These are phyloP conservation scores for Moelleriella libera DNA, from an alignment of 2,329 filamentous ascomycete species.

Conservation along the genomic window DNA sequence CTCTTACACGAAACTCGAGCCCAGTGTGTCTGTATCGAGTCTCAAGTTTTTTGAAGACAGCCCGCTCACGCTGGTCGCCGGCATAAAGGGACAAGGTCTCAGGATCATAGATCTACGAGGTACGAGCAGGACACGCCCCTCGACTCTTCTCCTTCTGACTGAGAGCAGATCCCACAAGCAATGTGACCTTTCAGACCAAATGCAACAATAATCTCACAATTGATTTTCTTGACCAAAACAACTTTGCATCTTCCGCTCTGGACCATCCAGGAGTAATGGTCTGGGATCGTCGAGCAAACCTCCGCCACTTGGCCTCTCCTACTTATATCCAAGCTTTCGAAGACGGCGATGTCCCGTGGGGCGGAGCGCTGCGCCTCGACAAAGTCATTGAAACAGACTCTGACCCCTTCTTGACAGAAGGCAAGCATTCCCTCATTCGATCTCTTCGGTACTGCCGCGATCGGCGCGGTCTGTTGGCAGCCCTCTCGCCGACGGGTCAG, in stretches of 20 bases:
- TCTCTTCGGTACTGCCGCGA: constrained; percentile 50
- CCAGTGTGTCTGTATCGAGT: constrained; percentile 64
- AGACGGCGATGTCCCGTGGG: constrained; percentile 47
- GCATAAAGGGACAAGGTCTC: constrained; percentile 61
- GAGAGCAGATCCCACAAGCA: constrained; percentile 28
- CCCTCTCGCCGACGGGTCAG: constrained; percentile 49
- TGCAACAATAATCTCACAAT: constrained; percentile 62
- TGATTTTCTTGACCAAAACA: constrained; percentile 68
- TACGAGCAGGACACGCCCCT: constrained; percentile 17
- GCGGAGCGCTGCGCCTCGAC: constrained; percentile 43
- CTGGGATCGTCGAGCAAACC: constrained; percentile 60
- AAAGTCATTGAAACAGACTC: constrained; percentile 41
- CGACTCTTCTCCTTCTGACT: background rate
- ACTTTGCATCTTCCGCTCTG: constrained; percentile 67
- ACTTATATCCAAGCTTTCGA: constrained; percentile 44
- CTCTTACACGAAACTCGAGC: constrained; percentile 44
- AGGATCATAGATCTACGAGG: constrained; percentile 68
- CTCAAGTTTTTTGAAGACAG: constrained; percentile 70
- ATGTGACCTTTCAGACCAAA: constrained; percentile 48
- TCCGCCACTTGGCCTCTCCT: constrained; percentile 35
- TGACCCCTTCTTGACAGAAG: constrained; percentile 33
- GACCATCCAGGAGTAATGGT: constrained; percentile 63
- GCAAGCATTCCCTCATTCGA: constrained; percentile 46
- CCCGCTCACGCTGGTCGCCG: constrained; percentile 61
- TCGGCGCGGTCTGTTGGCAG: constrained; percentile 43